These are phyloP conservation scores for Fusarium hainanense DNA, from an alignment of 2,329 filamentous ascomycete genomes.

Conservation along the genomic window DNA sequence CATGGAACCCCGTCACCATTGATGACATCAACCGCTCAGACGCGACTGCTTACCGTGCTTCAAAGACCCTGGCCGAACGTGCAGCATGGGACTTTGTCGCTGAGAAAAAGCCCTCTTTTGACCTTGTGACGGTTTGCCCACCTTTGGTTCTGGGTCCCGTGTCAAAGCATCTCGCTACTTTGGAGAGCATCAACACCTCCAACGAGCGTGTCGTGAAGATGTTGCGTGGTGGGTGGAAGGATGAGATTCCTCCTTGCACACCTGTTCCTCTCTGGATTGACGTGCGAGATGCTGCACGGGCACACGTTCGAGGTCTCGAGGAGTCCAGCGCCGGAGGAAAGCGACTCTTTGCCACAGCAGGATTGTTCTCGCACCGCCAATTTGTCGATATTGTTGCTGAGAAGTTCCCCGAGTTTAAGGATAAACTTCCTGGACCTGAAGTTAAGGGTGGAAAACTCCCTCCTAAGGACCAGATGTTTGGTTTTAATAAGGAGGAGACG, in stretches of 20 bases:
- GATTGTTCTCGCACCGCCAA: slow-evolving; percentile 59
- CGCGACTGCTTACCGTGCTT: slow-evolving; percentile 63
- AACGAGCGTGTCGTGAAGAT: slow-evolving; percentile 63
- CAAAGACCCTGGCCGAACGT: slow-evolving; percentile 65
- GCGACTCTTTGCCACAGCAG: slow-evolving; percentile 62
- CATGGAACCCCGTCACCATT: slow-evolving; percentile 66
- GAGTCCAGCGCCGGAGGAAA: slow-evolving; percentile 59
- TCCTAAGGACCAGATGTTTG: slow-evolving; percentile 57
- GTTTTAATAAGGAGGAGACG: slow-evolving; percentile 68
- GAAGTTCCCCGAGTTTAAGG: slow-evolving; percentile 62
- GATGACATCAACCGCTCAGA: slow-evolving; percentile 55
- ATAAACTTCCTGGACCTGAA: slow-evolving; percentile 59
- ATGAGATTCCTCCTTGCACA: slow-evolving; percentile 55
- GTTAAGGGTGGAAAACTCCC: slow-evolving; percentile 57
- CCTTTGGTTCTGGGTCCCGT: slow-evolving; percentile 67
- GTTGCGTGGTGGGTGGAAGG: slow-evolving; percentile 62
- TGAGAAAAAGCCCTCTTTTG: slow-evolving; percentile 57
- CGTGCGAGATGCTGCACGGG: slow-evolving; percentile 65
- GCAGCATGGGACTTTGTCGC: slow-evolving; percentile 65
- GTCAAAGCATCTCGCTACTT: slow-evolving; percentile 58
- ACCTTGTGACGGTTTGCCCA: slow-evolving; percentile 65
- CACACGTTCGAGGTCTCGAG: slow-evolving; percentile 65
- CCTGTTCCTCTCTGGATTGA: slow-evolving; percentile 63
- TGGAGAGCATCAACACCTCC: slow-evolving; percentile 64
- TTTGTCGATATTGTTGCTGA: slow-evolving; percentile 57